Percentiles rank a stretch among this genome's conserved stretches.
phyloP scores from a whole-genome alignment of 2,329 filamentous ascomycete species.

The Ophiocordyceps sinensis region DNA sequence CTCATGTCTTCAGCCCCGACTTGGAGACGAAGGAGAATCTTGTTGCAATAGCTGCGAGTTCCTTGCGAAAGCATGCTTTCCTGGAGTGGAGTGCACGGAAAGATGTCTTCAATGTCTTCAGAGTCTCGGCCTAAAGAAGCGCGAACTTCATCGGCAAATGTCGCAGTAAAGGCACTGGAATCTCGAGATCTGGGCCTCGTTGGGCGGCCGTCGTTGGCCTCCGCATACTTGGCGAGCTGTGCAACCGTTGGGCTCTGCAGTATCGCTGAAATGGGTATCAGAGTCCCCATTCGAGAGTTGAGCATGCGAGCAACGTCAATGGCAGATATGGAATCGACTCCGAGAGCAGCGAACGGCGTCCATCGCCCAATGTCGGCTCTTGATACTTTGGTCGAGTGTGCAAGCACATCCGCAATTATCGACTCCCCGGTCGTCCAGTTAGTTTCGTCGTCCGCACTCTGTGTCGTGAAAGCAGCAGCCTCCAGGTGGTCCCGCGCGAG shows the following conservation, averaged over 20 bases:
- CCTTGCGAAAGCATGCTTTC: constrained; percentile 63
- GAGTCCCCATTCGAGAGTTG: constrained; percentile 24
- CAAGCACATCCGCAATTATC: constrained; percentile 39
- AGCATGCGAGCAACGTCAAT: constrained; percentile 53
- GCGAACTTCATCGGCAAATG: constrained; percentile 1
- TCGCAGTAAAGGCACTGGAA: constrained; percentile 13
- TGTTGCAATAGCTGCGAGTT: constrained; percentile 54
- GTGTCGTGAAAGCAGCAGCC: constrained; percentile 9
- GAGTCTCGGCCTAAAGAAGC: constrained; percentile 6
- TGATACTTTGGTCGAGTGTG: constrained; percentile 31
- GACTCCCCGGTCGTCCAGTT: constrained; percentile 42
- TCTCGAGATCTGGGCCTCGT: constrained; percentile 5
- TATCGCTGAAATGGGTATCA: constrained; percentile 52
- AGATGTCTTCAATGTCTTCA: constrained; percentile 34
- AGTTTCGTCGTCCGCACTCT: constrained; percentile 15
- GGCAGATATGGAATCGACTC: constrained; percentile 71
- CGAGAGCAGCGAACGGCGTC: constrained; percentile 63
- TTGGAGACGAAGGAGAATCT: constrained; percentile 47
- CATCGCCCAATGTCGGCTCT: constrained; percentile 38
- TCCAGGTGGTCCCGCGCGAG: constrained; percentile 33
- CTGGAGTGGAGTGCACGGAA: constrained; percentile 78
- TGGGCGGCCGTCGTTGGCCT: not conserved
- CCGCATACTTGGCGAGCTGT: constrained; percentile 32
- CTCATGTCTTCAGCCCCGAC: constrained; percentile 35
- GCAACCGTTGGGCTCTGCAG: constrained; percentile 54